Conservation (phyloP, 2,329 filamentous ascomycete genomes). For the Fusarium setosum region DNA sequence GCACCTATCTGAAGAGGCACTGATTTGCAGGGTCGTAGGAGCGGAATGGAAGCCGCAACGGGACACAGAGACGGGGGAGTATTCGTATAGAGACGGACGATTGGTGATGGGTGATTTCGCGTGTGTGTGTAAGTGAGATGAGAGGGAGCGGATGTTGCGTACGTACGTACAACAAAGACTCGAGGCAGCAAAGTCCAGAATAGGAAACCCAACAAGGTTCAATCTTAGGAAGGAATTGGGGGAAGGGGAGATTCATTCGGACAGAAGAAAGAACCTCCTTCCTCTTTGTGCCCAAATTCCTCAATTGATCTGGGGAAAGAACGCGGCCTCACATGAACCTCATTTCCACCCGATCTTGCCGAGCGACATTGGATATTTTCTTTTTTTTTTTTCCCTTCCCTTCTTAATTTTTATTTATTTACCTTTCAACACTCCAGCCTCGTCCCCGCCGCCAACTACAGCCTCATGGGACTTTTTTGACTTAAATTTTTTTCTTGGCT, state of each 20-base stretch:
- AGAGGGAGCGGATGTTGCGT: conserved; percentile 10
- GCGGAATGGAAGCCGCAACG: neutral
- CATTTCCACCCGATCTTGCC: conserved; percentile 34
- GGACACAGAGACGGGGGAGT: neutral
- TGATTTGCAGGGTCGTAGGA: neutral
- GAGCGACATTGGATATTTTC: conserved; percentile 15
- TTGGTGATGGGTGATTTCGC: neutral
- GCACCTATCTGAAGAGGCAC: neutral
- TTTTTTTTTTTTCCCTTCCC: conserved; percentile 14
- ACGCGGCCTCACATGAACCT: conserved; percentile 7
- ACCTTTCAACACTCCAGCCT: conserved; percentile 21
- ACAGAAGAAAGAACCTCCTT: conserved; percentile 1
- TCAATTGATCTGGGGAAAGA: conserved; percentile 15
- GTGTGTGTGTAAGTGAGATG: conserved; percentile 10
- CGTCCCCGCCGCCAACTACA: conserved; percentile 12
- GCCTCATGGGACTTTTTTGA: conserved; percentile 20
- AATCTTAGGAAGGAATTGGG: neutral
- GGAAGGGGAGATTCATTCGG: neutral
- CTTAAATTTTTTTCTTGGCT: neutral
- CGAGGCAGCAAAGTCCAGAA: conserved; percentile 14
- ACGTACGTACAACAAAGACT: conserved; percentile 11
- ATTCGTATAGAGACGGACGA: conserved; percentile 1
- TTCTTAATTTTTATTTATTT: conserved; percentile 14
- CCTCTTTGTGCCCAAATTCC: conserved; percentile 5
- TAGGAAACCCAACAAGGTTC: conserved; percentile 13